These are phyloP conservation scores for Chrysosporium keratinophilum DNA, from an alignment of 2,329 filamentous ascomycete genomes.

Conservation along the genomic window DNA sequence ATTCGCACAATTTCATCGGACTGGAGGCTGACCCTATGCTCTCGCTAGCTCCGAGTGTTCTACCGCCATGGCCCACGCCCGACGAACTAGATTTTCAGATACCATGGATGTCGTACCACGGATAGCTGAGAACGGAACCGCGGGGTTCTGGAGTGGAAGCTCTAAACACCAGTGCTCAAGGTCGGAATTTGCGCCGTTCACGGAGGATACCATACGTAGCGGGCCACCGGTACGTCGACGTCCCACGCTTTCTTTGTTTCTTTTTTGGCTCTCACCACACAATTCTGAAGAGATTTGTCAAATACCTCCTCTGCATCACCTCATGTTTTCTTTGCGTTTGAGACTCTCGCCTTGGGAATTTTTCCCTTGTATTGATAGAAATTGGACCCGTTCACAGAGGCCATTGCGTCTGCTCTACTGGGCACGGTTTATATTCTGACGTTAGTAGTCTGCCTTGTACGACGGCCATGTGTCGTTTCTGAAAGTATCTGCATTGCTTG, in stretches of 20 bases:
- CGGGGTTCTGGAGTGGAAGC: neutral
- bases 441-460: conserved; percentile 4
- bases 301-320: neutral
- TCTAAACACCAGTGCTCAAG: neutral
- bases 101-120: neutral
- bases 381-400: neutral
- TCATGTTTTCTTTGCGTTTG: neutral
- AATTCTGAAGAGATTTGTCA: neutral
- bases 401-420: neutral
- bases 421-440: conserved; percentile 5
- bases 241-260: neutral
- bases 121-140: neutral
- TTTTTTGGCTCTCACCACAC: neutral
- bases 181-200: neutral
- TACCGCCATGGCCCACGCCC: neutral
- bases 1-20: neutral
- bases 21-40: neutral
- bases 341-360: neutral
- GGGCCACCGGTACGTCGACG: neutral
- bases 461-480: conserved; percentile 8
- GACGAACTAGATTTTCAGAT: neutral
- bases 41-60: neutral
- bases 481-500: conserved; percentile 14
- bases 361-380: neutral
- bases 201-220: neutral